Evolutionary conservation across 306 rosid genomes (phyloP).

Genomic region (Gastrolobium bilobum): DNA sequence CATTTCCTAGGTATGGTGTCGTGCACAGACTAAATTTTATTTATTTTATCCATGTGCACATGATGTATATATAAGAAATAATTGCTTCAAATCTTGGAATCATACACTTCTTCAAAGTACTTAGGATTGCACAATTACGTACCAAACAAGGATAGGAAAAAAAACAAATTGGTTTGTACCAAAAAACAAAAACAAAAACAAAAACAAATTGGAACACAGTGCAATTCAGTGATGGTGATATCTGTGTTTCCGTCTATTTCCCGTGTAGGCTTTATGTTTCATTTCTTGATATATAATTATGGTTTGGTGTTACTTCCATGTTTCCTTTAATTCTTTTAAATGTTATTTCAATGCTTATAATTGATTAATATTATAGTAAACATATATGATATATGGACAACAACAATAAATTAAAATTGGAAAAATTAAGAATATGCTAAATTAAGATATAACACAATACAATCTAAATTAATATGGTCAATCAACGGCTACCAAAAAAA

Average conservation of each 20-base stretch:
- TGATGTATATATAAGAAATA: neutral
- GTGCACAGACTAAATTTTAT: too few relatives aligned
- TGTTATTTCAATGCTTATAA: too few relatives aligned
- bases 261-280: neutral
- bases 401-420: too few relatives aligned
- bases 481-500: too few relatives aligned
- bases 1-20: neutral
- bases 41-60: too few relatives aligned
- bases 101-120: neutral
- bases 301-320: neutral
- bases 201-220: neutral
- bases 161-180: too few relatives aligned
- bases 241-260: conserved; percentile 14
- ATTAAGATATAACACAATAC: neutral
- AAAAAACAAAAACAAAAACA: too few relatives aligned
- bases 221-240: conserved; percentile 17
- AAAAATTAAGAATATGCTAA: neutral
- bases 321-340: too few relatives aligned
- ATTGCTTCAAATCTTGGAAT: neutral
- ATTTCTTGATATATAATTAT: neutral
- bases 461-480: too few relatives aligned
- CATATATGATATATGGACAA: too few relatives aligned
- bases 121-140: neutral
- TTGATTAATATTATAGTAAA: too few relatives aligned
- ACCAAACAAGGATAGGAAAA: neutral